phyloP scores from a whole-genome alignment of 441 rosid species.

The Flueggea neowawraea region DNA sequence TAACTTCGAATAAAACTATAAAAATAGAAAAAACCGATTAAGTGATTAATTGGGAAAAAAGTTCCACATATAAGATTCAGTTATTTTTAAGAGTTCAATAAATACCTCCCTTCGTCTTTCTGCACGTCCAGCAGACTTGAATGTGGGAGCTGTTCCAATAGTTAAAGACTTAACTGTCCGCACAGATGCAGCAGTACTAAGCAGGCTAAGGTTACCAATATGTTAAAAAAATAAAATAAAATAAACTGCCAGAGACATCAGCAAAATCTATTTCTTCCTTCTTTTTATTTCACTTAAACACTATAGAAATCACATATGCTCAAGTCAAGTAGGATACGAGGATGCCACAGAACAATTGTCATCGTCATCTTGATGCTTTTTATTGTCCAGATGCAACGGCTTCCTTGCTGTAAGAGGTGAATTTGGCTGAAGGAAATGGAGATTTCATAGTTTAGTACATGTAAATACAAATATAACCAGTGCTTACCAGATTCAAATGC shows the following conservation, averaged over 20 bases:
- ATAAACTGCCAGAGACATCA: too few relatives aligned
- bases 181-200: constrained; percentile 62
- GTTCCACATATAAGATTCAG: not conserved
- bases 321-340: constrained; percentile 67
- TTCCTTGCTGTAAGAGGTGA: constrained; percentile 45
- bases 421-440: constrained; percentile 29
- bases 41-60: not conserved
- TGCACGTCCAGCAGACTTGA: constrained; percentile 72
- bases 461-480: too few relatives aligned
- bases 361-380: constrained; percentile 73
- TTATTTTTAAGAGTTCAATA: constrained; percentile 2
- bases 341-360: constrained; percentile 81
- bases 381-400: constrained; percentile 43
- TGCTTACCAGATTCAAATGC: too few relatives aligned
- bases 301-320: constrained; percentile 3
- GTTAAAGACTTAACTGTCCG: constrained; percentile 70
- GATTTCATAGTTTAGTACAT: constrained; percentile 5
- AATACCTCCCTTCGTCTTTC: constrained; percentile 83
- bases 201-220: constrained; percentile 44
- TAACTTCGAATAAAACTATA: constrained; percentile 69
- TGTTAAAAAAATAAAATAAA: constrained; percentile 2
- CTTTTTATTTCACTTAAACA: not conserved
- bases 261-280: not conserved
- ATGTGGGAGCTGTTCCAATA: constrained; percentile 80
- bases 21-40: constrained; percentile 10